Base-by-base conservation (phyloP, 805 yeast species). In the Yamadazyma paraphyllophila region DNA sequence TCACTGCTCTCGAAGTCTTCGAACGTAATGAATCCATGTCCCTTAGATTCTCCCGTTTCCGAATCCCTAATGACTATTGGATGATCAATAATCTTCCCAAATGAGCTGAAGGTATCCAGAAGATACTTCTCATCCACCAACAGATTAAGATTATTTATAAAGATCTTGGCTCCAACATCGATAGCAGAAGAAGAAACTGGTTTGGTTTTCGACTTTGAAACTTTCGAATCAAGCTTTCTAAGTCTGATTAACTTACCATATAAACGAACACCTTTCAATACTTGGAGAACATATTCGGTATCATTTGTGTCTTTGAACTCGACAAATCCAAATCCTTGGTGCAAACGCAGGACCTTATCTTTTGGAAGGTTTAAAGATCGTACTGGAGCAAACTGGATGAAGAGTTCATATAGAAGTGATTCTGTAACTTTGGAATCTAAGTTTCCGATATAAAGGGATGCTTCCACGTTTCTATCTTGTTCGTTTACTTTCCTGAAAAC, bases 241-340 rank as follows among this genome's bases (percentile, higher is more conserved):
- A 52, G 42, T 48, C 80, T 76, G 26, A 91, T 52, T 1, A 76
- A 67, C 54, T 83, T 79, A 1, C 83, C 87, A 59, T 62, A 87
- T 38, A 91, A 63, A 32, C 78, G 66, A 1, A 81, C 66, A 6
- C 89, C 90, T 47, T 76, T 69, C 59, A 88, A 61, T 1, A 86
- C 63, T 47, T 77, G 73, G 30, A 77, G 63, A 1, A 82, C 88
- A 60, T 90, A 92, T 7, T 81, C 84, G 0, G 85, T 84, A 54
- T 89, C 97, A 14, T 65, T 70, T 2, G 67, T 65, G 12, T 72
- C 67, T 41, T 69, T 64, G 56, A 86, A 83, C 59, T 88, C 94
- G 1, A 86, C 85, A 65, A 94, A 92, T 8, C 96, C 97, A 67
- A 73, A 92, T 4, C 97, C 97, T 57, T 85, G 95, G 56, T 86